Evolutionary conservation across 2,329 filamentous ascomycete species (phyloP).

Genomic region (Metarhizium brunneum): DNA sequence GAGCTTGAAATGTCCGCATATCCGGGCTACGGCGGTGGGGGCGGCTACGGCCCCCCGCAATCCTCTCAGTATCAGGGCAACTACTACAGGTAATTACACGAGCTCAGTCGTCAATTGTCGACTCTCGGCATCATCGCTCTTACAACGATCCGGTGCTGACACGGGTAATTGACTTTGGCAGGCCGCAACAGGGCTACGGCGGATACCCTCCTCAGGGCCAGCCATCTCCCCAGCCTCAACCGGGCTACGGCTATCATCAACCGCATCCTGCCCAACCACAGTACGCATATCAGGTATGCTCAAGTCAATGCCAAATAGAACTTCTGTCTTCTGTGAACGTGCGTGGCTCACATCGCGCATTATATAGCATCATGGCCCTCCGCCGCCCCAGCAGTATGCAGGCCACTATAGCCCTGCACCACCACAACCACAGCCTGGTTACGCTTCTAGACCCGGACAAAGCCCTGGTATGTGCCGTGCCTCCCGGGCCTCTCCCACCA

Average conservation of each 20-base stretch:
- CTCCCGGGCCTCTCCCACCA: background rate
- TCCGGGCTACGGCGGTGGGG: slow-evolving; percentile 33
- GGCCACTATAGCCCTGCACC: slow-evolving; percentile 18
- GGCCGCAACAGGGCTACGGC: slow-evolving; percentile 10
- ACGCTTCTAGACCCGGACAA: slow-evolving; percentile 37
- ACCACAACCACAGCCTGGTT: slow-evolving; percentile 37
- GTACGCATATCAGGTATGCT: slow-evolving; percentile 27
- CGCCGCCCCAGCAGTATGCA: slow-evolving; percentile 24
- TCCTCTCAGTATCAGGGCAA: slow-evolving; percentile 31
- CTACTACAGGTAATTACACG: slow-evolving; percentile 11
- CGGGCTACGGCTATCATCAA: slow-evolving; percentile 35
- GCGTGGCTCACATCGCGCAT: background rate
- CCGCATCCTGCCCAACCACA: slow-evolving; percentile 27
- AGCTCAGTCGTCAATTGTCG: background rate
- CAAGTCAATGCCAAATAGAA: background rate
- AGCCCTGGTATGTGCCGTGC: slow-evolving; percentile 16
- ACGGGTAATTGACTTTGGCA: background rate
- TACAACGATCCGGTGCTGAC: background rate
- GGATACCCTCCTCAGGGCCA: slow-evolving; percentile 37
- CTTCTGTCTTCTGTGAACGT: background rate
- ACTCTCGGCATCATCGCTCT: background rate
- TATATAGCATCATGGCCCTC: slow-evolving; percentile 18
- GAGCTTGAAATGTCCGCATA: slow-evolving; percentile 50
- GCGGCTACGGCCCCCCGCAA: slow-evolving; percentile 8
- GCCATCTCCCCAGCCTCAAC: slow-evolving; percentile 41